Evolutionary conservation across 441 rosid species (phyloP), one percentile per base, ranked within the genome.

Genomic region (Corymbia calophylla): DNA sequence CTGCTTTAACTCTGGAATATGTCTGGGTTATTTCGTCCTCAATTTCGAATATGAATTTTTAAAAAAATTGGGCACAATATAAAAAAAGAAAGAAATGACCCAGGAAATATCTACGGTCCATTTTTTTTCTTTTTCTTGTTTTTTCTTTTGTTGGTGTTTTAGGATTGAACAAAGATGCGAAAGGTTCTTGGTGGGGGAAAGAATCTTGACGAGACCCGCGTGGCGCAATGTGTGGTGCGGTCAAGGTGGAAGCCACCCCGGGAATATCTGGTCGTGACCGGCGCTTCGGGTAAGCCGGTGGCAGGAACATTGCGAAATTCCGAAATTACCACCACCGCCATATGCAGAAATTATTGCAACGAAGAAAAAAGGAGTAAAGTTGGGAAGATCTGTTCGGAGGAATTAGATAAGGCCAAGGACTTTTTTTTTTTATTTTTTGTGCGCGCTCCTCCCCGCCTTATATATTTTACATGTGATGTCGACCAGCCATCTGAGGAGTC

Each of bases 401-500:
- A 39, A 21, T 23, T 39, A 17, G 84, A 73, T 21, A 73, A 70
- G 31, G 23, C 25, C 49, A 15, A 0, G 82, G 9, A 47, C 12
- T 18, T 18, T 9, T 0, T 70, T 2, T 21, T 68, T 5, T 21
- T 58, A 13, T 58, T 25, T 6, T 10, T 18, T 19, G 25, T 35
- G 81, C 14, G 70, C 15, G n/a, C 8, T 39, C 81, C 4, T n/a
- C 81, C 27, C 5, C 81, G 8, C 25, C 62, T 58, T 1, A 1
- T 48, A 70, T 32, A 18, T 5, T 5, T 19, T 9, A 18, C 48
- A 70, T 9, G 81, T 70, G 81, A 21, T 14, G 47, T 0, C 25
- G 2, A 7, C 8, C 0, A 4, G 9, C 14, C 7, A 5, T 3
- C 47, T 4, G 2, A 47, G 32, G 25, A 5, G 39, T 9, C 1